phyloP scores from a whole-genome alignment of 177 flowering plant genomes.

The Vitis hybrid region DNA sequence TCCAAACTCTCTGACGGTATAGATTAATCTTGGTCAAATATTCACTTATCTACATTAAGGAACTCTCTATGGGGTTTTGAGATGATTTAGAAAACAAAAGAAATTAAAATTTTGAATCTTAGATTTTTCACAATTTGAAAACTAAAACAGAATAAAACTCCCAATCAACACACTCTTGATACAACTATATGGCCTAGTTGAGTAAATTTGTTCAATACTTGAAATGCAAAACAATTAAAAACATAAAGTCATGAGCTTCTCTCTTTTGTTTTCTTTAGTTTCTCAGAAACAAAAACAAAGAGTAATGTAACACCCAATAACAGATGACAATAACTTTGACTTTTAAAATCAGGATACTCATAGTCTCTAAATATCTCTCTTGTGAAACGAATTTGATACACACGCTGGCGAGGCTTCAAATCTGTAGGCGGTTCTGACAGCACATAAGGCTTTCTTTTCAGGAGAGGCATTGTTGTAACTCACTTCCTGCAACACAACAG shows the following conservation, averaged over 20 bases:
- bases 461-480: constrained; percentile 62
- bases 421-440: constrained; percentile 61
- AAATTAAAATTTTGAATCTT: not conserved
- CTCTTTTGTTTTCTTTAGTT: too few relatives aligned
- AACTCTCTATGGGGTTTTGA: not conserved
- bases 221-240: too few relatives aligned
- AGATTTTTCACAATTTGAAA: not conserved
- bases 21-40: constrained; percentile 74
- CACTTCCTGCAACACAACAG: not conserved
- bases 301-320: not conserved
- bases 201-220: too few relatives aligned
- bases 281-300: not conserved
- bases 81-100: not conserved
- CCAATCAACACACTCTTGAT: too few relatives aligned
- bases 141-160: not conserved
- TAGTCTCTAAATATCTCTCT: constrained; percentile 87
- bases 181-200: too few relatives aligned
- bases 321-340: not conserved
- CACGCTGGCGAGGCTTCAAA: constrained; percentile 70
- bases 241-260: too few relatives aligned
- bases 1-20: constrained; percentile 85
- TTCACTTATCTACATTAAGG: constrained; percentile 56
- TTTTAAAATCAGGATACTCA: constrained; percentile 60
- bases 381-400: constrained; percentile 90
- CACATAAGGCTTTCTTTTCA: constrained; percentile 64